These are phyloP conservation scores for Thelephora ganbajun DNA, from an alignment of 768 basidiomycete genomes.

Conservation along the genomic window DNA sequence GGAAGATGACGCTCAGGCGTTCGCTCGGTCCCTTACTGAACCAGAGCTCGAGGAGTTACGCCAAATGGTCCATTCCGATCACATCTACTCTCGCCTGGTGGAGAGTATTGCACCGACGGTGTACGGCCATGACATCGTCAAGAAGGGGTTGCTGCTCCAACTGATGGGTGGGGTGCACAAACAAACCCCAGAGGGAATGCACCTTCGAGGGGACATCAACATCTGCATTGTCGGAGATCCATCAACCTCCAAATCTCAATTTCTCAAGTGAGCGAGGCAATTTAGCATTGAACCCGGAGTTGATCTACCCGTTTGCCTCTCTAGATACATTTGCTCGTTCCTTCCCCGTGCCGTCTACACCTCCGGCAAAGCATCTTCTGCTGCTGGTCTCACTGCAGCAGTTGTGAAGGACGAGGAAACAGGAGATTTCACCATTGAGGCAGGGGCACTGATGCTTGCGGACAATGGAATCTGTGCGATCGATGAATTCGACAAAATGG, in stretches of 20 bases:
- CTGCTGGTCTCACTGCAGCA: constrained; percentile 95
- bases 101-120: constrained; percentile 95
- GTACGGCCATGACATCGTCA: constrained; percentile 97
- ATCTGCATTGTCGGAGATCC: constrained; percentile 98
- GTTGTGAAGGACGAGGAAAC: constrained; percentile 98
- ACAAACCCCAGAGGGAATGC: constrained; percentile 89
- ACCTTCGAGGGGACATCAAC: constrained; percentile 96
- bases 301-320: neutral
- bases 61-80: constrained; percentile 85
- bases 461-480: constrained; percentile 99
- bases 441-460: constrained; percentile 96
- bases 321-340: constrained; percentile 94
- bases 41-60: constrained; percentile 93
- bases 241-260: constrained; percentile 95
- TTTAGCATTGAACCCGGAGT: neutral
- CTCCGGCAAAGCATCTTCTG: constrained; percentile 98
- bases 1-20: constrained; percentile 68
- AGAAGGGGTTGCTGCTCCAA: constrained; percentile 91
- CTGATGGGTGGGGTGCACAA: constrained; percentile 99
- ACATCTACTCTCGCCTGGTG: constrained; percentile 90
- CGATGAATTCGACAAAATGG: constrained; percentile 99
- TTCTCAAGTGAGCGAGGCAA: constrained; percentile 65
- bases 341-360: constrained; percentile 96
- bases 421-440: constrained; percentile 98
- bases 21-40: constrained; percentile 79